These are phyloP conservation scores for Talaromyces nanjingensis DNA, from an alignment of 495 filamentous ascomycete species.

Conservation along the genomic window DNA sequence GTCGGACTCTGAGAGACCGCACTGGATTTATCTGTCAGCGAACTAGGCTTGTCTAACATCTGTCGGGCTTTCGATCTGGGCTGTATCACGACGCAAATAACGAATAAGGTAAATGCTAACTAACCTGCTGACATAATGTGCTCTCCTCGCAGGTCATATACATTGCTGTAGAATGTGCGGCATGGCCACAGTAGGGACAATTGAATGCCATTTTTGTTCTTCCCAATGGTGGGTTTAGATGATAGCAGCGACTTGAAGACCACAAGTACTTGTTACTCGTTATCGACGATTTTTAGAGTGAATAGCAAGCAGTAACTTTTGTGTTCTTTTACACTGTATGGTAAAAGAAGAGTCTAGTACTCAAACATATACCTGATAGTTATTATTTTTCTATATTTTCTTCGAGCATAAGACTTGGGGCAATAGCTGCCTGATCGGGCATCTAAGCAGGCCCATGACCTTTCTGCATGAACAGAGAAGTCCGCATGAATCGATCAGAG, in stretches of 20 bases:
- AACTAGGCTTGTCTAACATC: background rate
- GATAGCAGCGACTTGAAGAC: background rate
- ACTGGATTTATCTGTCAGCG: background rate
- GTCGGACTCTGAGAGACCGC: constrained; percentile 5
- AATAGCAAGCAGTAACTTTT: background rate
- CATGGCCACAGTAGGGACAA: constrained; percentile 31
- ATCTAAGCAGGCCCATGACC: background rate
- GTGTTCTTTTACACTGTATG: background rate
- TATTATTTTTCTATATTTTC: background rate
- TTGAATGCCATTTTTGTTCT: constrained; percentile 10
- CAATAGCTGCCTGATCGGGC: constrained; percentile 11
- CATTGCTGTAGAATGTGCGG: constrained; percentile 20
- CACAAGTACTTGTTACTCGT: background rate
- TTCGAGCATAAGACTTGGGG: background rate
- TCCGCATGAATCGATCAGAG: background rate
- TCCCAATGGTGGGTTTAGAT: background rate
- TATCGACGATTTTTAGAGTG: background rate
- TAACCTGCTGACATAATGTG: constrained; percentile 9
- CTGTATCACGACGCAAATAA: constrained; percentile 23
- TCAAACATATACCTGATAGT: background rate
- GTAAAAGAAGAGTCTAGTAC: background rate
- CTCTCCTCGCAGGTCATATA: constrained; percentile 3
- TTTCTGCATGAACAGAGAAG: background rate
- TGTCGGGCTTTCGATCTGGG: background rate
- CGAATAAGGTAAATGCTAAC: constrained; percentile 18